Evolutionary conservation across 306 rosid species (phyloP), one percentile per base, ranked within the genome.

Genomic region (Cucurbita ficifolia): DNA sequence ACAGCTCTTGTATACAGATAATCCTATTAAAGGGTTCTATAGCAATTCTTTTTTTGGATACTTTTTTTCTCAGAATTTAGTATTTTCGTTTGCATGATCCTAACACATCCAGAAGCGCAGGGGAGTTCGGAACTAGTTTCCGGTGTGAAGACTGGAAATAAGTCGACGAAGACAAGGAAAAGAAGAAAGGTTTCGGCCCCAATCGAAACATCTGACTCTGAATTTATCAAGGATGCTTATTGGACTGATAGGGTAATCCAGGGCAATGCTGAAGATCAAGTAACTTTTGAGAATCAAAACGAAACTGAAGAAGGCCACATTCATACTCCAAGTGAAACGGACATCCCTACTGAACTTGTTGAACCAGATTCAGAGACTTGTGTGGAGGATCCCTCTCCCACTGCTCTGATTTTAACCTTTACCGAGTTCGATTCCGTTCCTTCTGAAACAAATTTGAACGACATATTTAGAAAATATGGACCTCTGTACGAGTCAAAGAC

Each of bases 321-420:
- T 16, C 79, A 57, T 71, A 67, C 77, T 71, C 52, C 58, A 48
- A 69, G 51, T 67, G 65, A 77, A 64, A 75, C 74, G 19, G 77
- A 21, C 45, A 54, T 49, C 52, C 36, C 74, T 54, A 21, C 75
- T 24, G 55, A 59, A 74, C 77, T 55, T 80, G 55, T 56, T 9
- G 86, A 69, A 54, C 61, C 55, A 7, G 87, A 76, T 71, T 79
- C 79, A 70, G 57, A 48, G 51, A 75, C 80, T 74, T 54, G 70
- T 35, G 24, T 39, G 51, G 82, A 78, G 54, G 85, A 75, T 33
- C 6, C 54, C 73, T 76, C 76, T 55, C 92, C 89, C 1, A 83
- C 97, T 6, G 89, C 97, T 35, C 81, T 90, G 70, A 82, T 88
- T 78, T 81, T 93, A 72, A 88, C 86, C 78, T 93, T 93, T 49